Base-by-base conservation (phyloP, 148 eudicot genomes). In the Cornus kousa region DNA sequence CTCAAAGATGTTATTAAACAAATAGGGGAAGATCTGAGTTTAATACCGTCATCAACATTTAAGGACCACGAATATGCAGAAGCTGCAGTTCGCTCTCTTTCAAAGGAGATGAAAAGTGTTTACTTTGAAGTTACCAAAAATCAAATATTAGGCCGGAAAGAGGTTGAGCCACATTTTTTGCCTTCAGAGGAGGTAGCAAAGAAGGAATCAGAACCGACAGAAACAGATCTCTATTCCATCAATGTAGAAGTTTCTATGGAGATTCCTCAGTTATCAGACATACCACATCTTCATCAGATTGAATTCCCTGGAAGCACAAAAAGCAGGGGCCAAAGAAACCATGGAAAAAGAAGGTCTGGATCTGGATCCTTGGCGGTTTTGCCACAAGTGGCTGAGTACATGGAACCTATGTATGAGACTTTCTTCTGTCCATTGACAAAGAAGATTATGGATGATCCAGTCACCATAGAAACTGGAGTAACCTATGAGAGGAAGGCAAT, bases 361-460 rank as follows among this genome's bases (percentile, higher is more conserved):
- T 88, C 90, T 60, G 80, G 83, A 79, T 88, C 90, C 20, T 62
- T 74, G 46, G 82, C 66, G 69, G 85, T 67, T 60, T 76, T 75
- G 66, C 86, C 83, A 67, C 82, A 85, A 48, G 70, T 80, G 76
- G 80, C 84, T 83, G 86, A 85, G 57, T 83, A 87, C 83, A 83
- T 81, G 82, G 94, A 94, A 77, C 97, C 93, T 23, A 73, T 89
- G 66, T 89, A 90, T 68, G 84, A 89, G 70, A 82, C 97, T 59
- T 94, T 92, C 78, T 80, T 85, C 80, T 94, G 98, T 79, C 91
- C 94, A 10, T 78, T 94, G 77, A 94, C 94, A 16, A 85, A 88
- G 60, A 82, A 71, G 81, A 85, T 94, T 62, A 94, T 90, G 98
- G 89, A 89, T 50, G 98, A 94, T 50, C 93, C 98, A 13, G 93